A percentile compares a stretch with the other conserved stretches of the same genome.
These are phyloP conservation scores for Lepidopterella palustris DNA, from an alignment of 495 filamentous ascomycete genomes.

Conservation along the genomic window DNA sequence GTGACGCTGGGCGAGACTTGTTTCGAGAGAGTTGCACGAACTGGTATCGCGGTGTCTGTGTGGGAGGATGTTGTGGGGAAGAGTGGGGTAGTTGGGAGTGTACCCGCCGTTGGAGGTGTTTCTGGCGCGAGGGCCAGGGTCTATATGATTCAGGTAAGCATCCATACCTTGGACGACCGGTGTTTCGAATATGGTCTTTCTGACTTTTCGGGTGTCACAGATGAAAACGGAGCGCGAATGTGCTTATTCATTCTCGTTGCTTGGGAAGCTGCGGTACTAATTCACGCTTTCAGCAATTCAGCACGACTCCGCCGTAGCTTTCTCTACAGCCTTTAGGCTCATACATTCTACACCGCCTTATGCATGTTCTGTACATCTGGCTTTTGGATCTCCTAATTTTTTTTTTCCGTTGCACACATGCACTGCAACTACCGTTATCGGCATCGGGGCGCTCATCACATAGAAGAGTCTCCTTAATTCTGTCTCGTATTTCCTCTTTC, in stretches of 20 bases:
- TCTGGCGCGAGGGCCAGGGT: constrained; percentile 59
- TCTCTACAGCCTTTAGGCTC: too few species aligned
- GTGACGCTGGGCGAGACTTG: constrained; percentile 74
- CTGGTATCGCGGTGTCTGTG: constrained; percentile 79
- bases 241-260: constrained; percentile 28
- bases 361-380: too few species aligned
- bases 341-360: too few species aligned
- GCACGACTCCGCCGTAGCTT: neutral
- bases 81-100: constrained; percentile 58
- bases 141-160: constrained; percentile 67
- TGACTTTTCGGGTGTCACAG: neutral
- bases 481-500: too few species aligned
- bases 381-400: too few species aligned
- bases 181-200: neutral
- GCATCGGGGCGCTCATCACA: too few species aligned
- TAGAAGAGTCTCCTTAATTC: too few species aligned
- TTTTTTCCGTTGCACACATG: too few species aligned
- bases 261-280: constrained; percentile 33
- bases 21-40: constrained; percentile 75
- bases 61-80: constrained; percentile 73
- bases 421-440: too few species aligned
- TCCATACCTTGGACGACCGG: neutral
- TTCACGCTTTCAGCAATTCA: neutral
- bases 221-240: constrained; percentile 30
- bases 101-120: constrained; percentile 65